These are phyloP conservation scores for Filobasidium uniguttulatum DNA, from an alignment of 1,284 basidiomycete genomes.

Conservation along the genomic window DNA sequence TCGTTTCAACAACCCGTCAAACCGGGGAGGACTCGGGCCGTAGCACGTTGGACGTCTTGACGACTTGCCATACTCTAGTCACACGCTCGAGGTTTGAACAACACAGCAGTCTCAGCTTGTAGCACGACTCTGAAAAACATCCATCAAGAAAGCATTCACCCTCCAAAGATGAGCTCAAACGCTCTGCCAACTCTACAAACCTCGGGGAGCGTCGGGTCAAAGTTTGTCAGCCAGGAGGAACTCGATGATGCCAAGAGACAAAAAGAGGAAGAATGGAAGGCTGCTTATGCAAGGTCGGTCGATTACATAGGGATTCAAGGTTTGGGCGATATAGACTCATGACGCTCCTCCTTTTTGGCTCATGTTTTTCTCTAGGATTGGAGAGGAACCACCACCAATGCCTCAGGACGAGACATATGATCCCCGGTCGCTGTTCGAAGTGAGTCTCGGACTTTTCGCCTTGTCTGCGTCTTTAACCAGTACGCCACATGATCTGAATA, in stretches of 20 bases:
- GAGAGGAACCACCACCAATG: slow-evolving; percentile 70
- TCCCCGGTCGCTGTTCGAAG: slow-evolving; percentile 78
- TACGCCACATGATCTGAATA: slow-evolving; percentile 1
- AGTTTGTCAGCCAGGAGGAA: slow-evolving; percentile 54
- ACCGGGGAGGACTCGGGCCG: too few relatives aligned
- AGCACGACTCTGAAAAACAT: too few relatives aligned
- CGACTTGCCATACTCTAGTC: too few relatives aligned
- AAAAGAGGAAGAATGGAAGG: slow-evolving; percentile 78
- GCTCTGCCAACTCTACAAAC: slow-evolving; percentile 7
- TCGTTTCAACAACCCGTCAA: too few relatives aligned
- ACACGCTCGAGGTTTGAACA: too few relatives aligned
- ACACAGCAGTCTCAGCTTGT: too few relatives aligned
- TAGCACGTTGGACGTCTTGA: too few relatives aligned
- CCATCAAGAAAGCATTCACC: too few relatives aligned
- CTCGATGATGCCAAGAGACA: slow-evolving; percentile 62
- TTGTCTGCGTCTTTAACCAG: too few relatives aligned
- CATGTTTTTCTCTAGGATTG: slow-evolving; percentile 45
- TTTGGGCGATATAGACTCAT: too few relatives aligned
- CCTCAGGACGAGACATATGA: slow-evolving; percentile 63
- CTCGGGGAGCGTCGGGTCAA: slow-evolving; percentile 20
- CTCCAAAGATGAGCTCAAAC: too few relatives aligned
- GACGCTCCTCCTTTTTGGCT: not conserved
- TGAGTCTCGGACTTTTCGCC: slow-evolving; percentile 35
- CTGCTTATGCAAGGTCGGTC: slow-evolving; percentile 69
- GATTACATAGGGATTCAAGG: too few relatives aligned